Percentiles rank a stretch among this genome's conserved stretches.
These are phyloP conservation scores for Prunus persica DNA, from an alignment of 306 rosid species.

Conservation along the genomic window DNA sequence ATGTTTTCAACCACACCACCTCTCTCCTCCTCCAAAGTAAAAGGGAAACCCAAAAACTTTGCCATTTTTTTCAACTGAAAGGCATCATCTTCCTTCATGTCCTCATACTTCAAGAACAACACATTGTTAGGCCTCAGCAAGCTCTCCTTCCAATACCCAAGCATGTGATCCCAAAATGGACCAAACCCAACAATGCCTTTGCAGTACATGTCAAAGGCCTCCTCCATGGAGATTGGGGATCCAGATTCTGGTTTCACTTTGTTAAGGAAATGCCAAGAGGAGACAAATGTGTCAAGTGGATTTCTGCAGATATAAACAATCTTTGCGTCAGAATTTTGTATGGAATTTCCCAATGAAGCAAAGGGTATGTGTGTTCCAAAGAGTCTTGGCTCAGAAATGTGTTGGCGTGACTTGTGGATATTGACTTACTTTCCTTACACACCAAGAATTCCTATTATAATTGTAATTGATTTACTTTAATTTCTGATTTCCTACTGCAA, in stretches of 20 bases:
- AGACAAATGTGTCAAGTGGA: constrained; percentile 56
- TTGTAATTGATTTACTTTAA: too few relatives aligned
- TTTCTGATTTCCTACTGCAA: too few relatives aligned
- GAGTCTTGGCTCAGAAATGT: constrained; percentile 39
- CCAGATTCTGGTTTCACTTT: constrained; percentile 11
- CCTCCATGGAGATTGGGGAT: constrained; percentile 24
- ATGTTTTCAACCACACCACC: constrained; percentile 36
- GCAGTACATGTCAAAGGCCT: constrained; percentile 48
- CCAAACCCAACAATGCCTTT: constrained; percentile 41
- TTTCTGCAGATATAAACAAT: constrained; percentile 51
- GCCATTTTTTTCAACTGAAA: constrained; percentile 41
- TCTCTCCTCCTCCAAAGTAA: constrained; percentile 41
- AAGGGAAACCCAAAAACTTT: constrained; percentile 39
- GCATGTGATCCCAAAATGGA: constrained; percentile 50
- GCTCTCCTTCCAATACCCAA: constrained; percentile 59
- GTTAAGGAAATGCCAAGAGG: constrained; percentile 35
- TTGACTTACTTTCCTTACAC: too few relatives aligned
- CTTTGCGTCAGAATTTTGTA: constrained; percentile 27
- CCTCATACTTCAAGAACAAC: constrained; percentile 54
- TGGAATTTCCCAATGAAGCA: constrained; percentile 33
- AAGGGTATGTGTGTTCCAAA: constrained; percentile 58
- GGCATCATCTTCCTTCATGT: constrained; percentile 31
- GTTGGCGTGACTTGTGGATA: too few relatives aligned
- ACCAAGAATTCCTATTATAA: too few relatives aligned
- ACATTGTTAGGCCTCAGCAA: constrained; percentile 38